phyloP scores from a whole-genome alignment of 371 early-diverging fungal genomes.

The Mucor sp. region DNA sequence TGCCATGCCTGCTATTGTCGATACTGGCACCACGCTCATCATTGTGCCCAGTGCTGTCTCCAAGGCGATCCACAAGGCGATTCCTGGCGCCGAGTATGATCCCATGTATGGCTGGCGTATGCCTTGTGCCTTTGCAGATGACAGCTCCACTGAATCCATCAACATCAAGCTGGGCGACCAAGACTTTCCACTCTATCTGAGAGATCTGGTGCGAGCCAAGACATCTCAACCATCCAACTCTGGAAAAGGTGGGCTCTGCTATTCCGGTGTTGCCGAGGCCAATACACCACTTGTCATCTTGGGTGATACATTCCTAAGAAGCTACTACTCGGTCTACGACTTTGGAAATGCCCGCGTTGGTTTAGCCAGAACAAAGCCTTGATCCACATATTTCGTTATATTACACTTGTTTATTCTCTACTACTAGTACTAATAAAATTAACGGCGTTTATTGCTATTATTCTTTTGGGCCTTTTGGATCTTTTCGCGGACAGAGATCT shows the following conservation, averaged over 20 bases:
- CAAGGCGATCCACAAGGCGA: conserved; percentile 40
- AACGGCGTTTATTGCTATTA: conserved; percentile 34
- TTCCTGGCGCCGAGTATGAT: conserved; percentile 49
- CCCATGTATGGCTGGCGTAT: conserved; percentile 48
- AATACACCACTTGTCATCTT: conserved; percentile 30
- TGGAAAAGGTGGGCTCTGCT: conserved; percentile 21
- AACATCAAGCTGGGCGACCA: conserved; percentile 25
- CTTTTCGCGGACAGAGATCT: conserved; percentile 27
- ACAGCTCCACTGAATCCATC: conserved; percentile 4
- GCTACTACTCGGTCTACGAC: conserved; percentile 44
- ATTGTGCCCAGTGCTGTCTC: conserved; percentile 39
- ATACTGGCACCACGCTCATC: conserved; percentile 50
- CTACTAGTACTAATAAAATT: neutral
- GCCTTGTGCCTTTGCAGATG: conserved; percentile 33
- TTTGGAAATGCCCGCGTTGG: conserved; percentile 37
- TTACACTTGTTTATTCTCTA: neutral
- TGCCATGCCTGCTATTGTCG: conserved; percentile 42
- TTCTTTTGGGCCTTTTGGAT: conserved; percentile 31
- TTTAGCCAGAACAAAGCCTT: conserved; percentile 24
- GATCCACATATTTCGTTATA: too few species aligned
- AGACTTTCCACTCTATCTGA: conserved; percentile 24
- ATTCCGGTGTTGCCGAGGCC: conserved; percentile 40
- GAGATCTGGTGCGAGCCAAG: conserved; percentile 33
- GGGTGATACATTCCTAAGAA: conserved; percentile 40
- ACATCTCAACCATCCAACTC: conserved; percentile 3